phyloP scores from a whole-genome alignment of 2,329 filamentous ascomycete species.

The Fusarium mangiferae region DNA sequence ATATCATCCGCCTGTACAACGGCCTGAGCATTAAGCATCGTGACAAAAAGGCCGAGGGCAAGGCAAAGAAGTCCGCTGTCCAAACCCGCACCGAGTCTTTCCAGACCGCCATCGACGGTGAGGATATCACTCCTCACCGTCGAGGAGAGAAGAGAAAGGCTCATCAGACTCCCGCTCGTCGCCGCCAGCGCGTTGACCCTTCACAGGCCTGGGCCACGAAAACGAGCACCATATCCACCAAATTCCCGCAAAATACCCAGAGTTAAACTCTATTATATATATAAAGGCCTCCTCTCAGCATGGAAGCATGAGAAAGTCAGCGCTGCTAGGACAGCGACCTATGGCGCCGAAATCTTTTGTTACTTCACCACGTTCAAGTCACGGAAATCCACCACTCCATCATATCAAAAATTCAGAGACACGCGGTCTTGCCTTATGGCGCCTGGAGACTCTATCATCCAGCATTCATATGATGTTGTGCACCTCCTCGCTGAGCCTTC shows the following conservation, averaged over 20 bases:
- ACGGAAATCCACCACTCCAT: no score
- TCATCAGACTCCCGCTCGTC: fast-evolving
- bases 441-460: no score
- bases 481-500: not conserved
- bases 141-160: not conserved
- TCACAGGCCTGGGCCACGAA: not conserved
- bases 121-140: not conserved
- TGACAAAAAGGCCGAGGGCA: fast-evolving
- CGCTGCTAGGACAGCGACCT: no score
- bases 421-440: no score
- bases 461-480: no score
- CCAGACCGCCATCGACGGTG: not conserved
- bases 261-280: not conserved
- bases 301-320: not conserved
- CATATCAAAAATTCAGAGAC: no score
- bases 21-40: fast-evolving
- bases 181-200: not conserved
- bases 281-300: not conserved
- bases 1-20: fast-evolving
- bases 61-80: fast-evolving
- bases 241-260: not conserved
- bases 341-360: no score
- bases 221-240: not conserved
- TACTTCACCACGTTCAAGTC: no score
- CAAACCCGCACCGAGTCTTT: not conserved